Evolutionary conservation across 1,284 basidiomycete genomes (phyloP).

Genomic region (Sphagnurus paluster): DNA sequence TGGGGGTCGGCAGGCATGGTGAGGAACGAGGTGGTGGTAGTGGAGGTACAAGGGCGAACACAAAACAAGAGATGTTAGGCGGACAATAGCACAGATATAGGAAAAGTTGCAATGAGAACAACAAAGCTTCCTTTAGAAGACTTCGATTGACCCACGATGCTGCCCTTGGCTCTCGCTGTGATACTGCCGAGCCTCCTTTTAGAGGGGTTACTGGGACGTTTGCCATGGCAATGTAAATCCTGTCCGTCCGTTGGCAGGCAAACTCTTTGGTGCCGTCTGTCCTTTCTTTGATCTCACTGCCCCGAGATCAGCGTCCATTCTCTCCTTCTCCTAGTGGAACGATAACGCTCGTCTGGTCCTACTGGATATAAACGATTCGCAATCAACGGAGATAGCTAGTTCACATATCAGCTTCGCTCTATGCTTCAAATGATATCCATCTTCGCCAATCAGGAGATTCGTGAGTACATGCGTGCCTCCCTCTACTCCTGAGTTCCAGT

Average conservation of each 20-base stretch:
- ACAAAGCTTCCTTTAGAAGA: slow-evolving; percentile 20
- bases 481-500: slow-evolving; percentile 1
- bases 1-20: slow-evolving; percentile 26
- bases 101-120: slow-evolving; percentile 22
- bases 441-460: slow-evolving; percentile 13
- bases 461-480: background rate
- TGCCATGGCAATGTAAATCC: slow-evolving; percentile 13
- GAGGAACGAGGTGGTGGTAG: slow-evolving; percentile 13
- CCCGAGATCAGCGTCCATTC: slow-evolving; percentile 2
- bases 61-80: slow-evolving; percentile 18
- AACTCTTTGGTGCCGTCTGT: slow-evolving; percentile 8
- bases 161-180: slow-evolving; percentile 8
- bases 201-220: slow-evolving; percentile 16
- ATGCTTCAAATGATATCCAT: slow-evolving; percentile 8
- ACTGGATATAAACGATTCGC: no score
- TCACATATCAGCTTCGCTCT: background rate
- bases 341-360: no score
- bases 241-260: slow-evolving; percentile 17
- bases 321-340: no score
- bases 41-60: slow-evolving; percentile 19
- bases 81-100: slow-evolving; percentile 23
- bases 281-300: slow-evolving; percentile 14
- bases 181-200: slow-evolving; percentile 8
- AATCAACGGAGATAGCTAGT: no score
- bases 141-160: slow-evolving; percentile 16